Percentiles rank a stretch among this genome's conserved stretches.
Conservation (phyloP, 345 rosid genomes). For the Rhodamnia argentea region DNA sequence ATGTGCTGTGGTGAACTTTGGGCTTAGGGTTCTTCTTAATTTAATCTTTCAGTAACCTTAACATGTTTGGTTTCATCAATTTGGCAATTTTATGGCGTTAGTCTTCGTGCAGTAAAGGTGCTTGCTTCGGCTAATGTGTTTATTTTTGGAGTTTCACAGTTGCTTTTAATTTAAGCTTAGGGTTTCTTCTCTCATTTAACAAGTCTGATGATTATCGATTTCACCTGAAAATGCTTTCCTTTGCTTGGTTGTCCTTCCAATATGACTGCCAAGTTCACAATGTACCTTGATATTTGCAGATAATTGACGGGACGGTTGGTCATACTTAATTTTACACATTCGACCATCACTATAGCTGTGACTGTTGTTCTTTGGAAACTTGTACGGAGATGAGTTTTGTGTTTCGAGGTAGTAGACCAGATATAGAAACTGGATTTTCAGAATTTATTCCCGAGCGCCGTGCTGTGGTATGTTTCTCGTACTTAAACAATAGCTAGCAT, state of each 20-base stretch:
- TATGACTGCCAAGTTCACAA: not conserved
- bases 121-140: not conserved
- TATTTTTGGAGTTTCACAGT: not conserved
- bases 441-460: slow-evolving; percentile 67
- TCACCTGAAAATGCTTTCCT: not conserved
- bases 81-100: not conserved
- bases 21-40: not conserved
- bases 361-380: not conserved
- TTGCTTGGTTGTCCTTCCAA: not conserved
- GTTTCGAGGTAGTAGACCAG: slow-evolving; percentile 76
- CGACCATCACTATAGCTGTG: not conserved
- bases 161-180: not conserved
- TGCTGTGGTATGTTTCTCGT: slow-evolving; percentile 36
- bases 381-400: slow-evolving; percentile 54
- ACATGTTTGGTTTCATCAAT: not conserved
- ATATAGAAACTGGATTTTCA: slow-evolving; percentile 67
- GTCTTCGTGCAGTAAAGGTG: not conserved
- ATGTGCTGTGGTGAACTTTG: not conserved
- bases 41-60: not conserved
- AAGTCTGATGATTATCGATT: not conserved
- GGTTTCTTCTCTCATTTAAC: not conserved
- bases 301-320: not conserved
- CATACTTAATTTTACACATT: not conserved
- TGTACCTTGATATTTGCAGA: not conserved
- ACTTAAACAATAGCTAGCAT: not conserved